phyloP scores from a whole-genome alignment of 257 asterid species.

The Solanum chilense region DNA sequence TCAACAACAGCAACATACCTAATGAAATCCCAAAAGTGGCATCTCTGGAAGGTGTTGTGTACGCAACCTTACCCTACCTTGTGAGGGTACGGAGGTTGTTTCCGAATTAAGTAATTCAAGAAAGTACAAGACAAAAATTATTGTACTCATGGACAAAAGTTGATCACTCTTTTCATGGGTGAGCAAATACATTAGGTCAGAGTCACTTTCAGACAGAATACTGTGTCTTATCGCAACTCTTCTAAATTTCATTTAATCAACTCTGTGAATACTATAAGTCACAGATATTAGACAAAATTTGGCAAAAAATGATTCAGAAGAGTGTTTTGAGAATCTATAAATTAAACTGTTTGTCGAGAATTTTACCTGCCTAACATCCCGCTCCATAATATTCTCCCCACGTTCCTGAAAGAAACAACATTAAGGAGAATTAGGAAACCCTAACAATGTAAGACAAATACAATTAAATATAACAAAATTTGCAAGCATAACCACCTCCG shows the following conservation, averaged over 20 bases:
- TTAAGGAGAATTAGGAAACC: background rate
- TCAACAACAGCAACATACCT: background rate
- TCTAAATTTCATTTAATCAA: background rate
- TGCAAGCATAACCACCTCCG: background rate
- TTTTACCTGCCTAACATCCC: conserved; percentile 78
- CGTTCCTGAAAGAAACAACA: conserved; percentile 31
- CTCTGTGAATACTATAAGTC: background rate
- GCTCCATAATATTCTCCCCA: conserved; percentile 32
- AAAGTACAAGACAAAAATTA: background rate
- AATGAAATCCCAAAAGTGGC: background rate
- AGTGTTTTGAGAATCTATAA: background rate
- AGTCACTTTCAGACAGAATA: background rate
- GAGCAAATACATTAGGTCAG: background rate
- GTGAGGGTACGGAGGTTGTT: background rate
- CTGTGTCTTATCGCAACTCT: background rate
- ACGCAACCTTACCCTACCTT: background rate
- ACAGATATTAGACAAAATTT: background rate
- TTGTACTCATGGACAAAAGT: background rate
- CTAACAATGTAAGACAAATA: background rate
- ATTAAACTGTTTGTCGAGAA: background rate
- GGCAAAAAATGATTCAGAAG: background rate
- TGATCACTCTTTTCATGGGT: background rate
- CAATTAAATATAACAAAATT: background rate
- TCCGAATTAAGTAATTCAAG: background rate
- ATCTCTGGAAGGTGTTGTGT: background rate